Conservation (phyloP, 768 basidiomycete genomes). For the Tephrocybe sp. region DNA sequence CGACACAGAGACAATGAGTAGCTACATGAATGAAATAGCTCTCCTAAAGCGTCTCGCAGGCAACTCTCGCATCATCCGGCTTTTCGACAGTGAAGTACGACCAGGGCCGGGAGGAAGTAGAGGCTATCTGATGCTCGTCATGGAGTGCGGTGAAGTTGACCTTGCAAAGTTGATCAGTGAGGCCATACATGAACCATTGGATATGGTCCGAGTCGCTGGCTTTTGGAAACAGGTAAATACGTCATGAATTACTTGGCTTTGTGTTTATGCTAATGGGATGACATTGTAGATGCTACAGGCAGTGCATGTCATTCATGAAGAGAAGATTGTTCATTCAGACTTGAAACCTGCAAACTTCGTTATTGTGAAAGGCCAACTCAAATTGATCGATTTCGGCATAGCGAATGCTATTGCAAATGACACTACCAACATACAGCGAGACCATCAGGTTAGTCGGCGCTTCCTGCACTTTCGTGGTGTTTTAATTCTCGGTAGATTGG, state of each 20-base stretch:
- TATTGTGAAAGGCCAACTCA: conserved; percentile 89
- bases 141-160: conserved; percentile 98
- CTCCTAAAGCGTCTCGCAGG: conserved; percentile 92
- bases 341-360: conserved; percentile 99
- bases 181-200: conserved; percentile 78
- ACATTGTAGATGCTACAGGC: conserved; percentile 87
- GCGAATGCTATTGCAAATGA: conserved; percentile 98
- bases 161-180: conserved; percentile 81
- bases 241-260: background rate
- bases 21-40: conserved; percentile 96
- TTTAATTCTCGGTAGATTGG: conserved; percentile 61
- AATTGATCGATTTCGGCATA: conserved; percentile 99
- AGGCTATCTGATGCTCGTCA: conserved; percentile 78
- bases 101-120: conserved; percentile 66
- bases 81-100: conserved; percentile 89
- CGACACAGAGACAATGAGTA: conserved; percentile 83
- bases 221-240: conserved; percentile 91
- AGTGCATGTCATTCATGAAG: conserved; percentile 97
- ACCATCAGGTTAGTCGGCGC: conserved; percentile 69
- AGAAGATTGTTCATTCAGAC: conserved; percentile 98
- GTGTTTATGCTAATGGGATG: background rate
- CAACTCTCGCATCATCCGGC: conserved; percentile 86
- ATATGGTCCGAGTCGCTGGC: conserved; percentile 92
- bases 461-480: background rate
- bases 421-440: conserved; percentile 96